These are phyloP conservation scores for Linderina pennispora DNA, from an alignment of 192 early-diverging fungal genomes.

Conservation along the genomic window DNA sequence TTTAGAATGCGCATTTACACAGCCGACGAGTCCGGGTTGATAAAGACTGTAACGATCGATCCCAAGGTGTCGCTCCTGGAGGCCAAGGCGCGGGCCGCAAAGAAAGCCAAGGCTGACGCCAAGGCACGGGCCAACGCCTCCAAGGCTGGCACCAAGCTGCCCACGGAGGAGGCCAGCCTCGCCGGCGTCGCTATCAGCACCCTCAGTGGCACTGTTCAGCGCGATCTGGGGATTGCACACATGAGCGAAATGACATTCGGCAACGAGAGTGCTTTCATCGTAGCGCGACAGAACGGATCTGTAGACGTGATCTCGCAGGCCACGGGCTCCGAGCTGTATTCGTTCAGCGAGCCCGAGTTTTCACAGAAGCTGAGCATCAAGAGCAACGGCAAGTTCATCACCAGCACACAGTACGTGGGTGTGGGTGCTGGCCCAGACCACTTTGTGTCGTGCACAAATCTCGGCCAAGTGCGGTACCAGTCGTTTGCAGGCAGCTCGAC, in stretches of 20 bases:
- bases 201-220: conserved; percentile 19
- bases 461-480: conserved; percentile 40
- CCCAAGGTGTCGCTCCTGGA: conserved; percentile 32
- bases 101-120: conserved; percentile 26
- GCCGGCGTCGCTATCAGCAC: conserved; percentile 17
- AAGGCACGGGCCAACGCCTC: conserved; percentile 32
- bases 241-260: conserved; percentile 10
- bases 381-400: conserved; percentile 20
- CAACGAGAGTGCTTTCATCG: conserved; percentile 13
- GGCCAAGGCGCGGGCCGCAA: conserved; percentile 38
- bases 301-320: conserved; percentile 20
- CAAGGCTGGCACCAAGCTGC: conserved; percentile 6
- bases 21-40: conserved; percentile 46
- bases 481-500: conserved; percentile 3
- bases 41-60: conserved; percentile 42
- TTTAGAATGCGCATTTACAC: conserved; percentile 10
- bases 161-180: conserved; percentile 7
- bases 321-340: conserved; percentile 9
- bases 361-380: conserved; percentile 7
- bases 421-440: conserved; percentile 7
- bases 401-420: conserved; percentile 15
- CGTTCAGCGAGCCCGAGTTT: conserved; percentile 18
- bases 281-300: conserved; percentile 25
- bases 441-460: conserved; percentile 32
- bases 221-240: conserved; percentile 19